These are phyloP conservation scores for Penicillium coprophilum DNA, from an alignment of 495 filamentous ascomycete genomes.

Conservation along the genomic window DNA sequence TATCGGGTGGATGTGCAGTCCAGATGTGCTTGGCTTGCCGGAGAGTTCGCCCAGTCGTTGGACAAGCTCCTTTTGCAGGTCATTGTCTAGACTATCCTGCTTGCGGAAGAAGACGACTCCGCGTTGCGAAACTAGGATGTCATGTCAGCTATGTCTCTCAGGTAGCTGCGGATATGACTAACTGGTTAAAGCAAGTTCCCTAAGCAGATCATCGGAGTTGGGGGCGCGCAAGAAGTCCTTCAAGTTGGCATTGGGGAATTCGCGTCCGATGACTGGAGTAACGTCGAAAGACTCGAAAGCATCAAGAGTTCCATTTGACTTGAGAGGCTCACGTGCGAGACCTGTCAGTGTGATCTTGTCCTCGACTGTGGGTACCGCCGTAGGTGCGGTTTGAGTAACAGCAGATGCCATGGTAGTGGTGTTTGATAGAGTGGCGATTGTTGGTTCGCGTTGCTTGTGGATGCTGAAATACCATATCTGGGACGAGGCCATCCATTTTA, in stretches of 20 bases:
- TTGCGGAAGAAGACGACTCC: constrained; percentile 82
- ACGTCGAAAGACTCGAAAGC: constrained; percentile 60
- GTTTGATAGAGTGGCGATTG: neutral
- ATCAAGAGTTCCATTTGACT: constrained; percentile 54
- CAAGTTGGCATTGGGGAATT: constrained; percentile 60
- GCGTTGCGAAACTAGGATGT: constrained; percentile 66
- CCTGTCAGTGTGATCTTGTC: constrained; percentile 17
- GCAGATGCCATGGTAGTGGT: constrained; percentile 28
- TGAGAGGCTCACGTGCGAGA: constrained; percentile 41
- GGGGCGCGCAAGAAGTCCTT: constrained; percentile 58
- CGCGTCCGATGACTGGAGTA: constrained; percentile 67
- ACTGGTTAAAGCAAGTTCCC: constrained; percentile 68
- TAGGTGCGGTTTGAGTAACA: constrained; percentile 18
- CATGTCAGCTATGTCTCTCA: neutral
- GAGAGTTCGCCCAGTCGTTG: constrained; percentile 62
- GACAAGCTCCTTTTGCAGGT: constrained; percentile 66
- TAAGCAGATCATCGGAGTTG: constrained; percentile 65
- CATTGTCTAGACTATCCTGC: constrained; percentile 64
- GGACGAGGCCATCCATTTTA: neutral
- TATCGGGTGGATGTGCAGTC: constrained; percentile 73
- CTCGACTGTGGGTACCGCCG: constrained; percentile 22
- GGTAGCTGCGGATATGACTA: neutral
- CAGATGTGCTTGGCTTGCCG: constrained; percentile 65
- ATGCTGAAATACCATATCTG: neutral
- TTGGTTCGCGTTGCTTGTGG: neutral